These are phyloP conservation scores for Fusarium miscanthi DNA, from an alignment of 2,329 filamentous ascomycete genomes.

Conservation along the genomic window DNA sequence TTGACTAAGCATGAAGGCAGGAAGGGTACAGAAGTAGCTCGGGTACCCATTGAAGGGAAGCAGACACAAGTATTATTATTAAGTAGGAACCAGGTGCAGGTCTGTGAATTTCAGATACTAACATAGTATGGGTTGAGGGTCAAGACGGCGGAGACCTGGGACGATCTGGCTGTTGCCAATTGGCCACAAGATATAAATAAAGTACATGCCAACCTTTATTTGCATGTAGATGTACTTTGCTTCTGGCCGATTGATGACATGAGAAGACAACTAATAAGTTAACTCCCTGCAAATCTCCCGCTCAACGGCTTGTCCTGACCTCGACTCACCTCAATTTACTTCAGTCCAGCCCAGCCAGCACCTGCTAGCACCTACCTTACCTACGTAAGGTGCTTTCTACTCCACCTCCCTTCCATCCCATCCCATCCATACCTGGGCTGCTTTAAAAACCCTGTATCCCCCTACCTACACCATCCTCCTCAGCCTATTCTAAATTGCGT, in stretches of 20 bases:
- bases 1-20: background rate
- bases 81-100: slow-evolving; percentile 24
- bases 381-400: slow-evolving; percentile 31
- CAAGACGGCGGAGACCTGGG: slow-evolving; percentile 28
- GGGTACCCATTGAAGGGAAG: background rate
- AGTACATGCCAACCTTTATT: slow-evolving; percentile 24
- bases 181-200: slow-evolving; percentile 23
- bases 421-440: slow-evolving; percentile 31
- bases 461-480: slow-evolving; percentile 15
- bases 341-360: background rate
- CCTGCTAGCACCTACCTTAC: slow-evolving; percentile 27
- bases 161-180: slow-evolving; percentile 28
- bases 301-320: slow-evolving; percentile 34
- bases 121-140: slow-evolving; percentile 14
- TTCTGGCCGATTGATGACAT: slow-evolving; percentile 20
- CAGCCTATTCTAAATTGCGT: background rate
- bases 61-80: slow-evolving; percentile 34
- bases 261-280: slow-evolving; percentile 6
- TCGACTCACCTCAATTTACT: slow-evolving; percentile 8
- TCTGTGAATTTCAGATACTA: background rate
- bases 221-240: slow-evolving; percentile 35
- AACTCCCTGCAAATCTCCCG: slow-evolving; percentile 30
- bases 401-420: slow-evolving; percentile 42
- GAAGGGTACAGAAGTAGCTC: background rate
- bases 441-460: slow-evolving; percentile 42